Evolutionary conservation across 2,329 filamentous ascomycete genomes (phyloP).

Genomic region (Aspergillus neotritici): DNA sequence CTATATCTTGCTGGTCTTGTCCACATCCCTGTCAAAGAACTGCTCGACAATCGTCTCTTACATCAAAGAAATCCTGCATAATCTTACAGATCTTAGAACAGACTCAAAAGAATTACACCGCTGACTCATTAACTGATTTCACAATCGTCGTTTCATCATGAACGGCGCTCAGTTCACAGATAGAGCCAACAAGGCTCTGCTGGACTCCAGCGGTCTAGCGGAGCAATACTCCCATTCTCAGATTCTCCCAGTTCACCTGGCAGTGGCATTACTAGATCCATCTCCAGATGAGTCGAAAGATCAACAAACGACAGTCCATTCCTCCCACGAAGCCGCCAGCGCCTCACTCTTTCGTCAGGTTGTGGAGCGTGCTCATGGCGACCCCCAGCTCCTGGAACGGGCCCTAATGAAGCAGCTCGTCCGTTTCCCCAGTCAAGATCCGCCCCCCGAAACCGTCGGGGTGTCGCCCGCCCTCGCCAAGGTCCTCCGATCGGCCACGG

Average conservation of each 20-base stretch:
- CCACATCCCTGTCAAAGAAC: not conserved
- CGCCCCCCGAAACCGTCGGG: conserved; percentile 81
- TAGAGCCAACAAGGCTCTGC: conserved; percentile 79
- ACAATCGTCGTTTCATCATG: conserved; percentile 26
- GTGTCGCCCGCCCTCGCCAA: conserved; percentile 77
- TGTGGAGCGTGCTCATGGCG: conserved; percentile 86
- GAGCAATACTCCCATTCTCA: conserved; percentile 89
- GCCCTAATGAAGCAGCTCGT: conserved; percentile 88
- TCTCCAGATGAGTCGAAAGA: conserved; percentile 62
- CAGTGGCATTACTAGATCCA: conserved; percentile 51
- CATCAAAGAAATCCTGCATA: not conserved
- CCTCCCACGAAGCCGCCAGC: conserved; percentile 56
- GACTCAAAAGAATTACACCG: not conserved
- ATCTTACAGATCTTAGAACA: not conserved
- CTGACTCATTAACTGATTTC: not conserved
- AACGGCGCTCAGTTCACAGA: conserved; percentile 72
- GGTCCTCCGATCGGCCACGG: conserved; percentile 75
- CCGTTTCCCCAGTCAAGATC: conserved; percentile 86
- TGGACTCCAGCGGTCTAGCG: conserved; percentile 80
- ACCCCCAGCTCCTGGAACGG: conserved; percentile 81
- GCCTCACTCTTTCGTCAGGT: conserved; percentile 90
- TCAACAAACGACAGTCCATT: conserved; percentile 63
- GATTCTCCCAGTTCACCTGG: conserved; percentile 82
- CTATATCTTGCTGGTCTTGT: conserved; percentile 7
- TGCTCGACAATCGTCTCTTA: too few species aligned